Conservation (phyloP, 2,329 filamentous ascomycete species). For the Whalleya microplaca region DNA sequence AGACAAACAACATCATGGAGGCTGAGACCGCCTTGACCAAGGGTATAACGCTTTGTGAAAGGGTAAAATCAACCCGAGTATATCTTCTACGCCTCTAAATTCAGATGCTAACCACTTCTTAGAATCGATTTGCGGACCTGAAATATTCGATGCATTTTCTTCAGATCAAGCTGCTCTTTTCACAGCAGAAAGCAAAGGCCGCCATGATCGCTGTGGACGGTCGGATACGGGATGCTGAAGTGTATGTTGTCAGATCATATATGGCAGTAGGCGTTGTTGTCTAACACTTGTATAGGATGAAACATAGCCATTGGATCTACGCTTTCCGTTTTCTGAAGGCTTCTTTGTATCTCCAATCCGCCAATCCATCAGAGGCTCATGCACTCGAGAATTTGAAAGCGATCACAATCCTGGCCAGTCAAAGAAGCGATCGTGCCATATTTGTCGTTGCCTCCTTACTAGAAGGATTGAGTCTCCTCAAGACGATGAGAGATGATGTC, state of each 20-base stretch:
- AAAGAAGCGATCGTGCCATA: conserved; percentile 65
- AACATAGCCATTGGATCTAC: conserved; percentile 75
- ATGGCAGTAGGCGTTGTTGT: conserved; percentile 1
- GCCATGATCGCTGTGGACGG: conserved; percentile 73
- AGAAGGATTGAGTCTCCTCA: conserved; percentile 71
- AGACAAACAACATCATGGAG: conserved; percentile 76
- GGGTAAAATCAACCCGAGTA: conserved; percentile 45
- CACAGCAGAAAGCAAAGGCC: conserved; percentile 71
- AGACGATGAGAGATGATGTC: conserved; percentile 64
- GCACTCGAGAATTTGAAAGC: conserved; percentile 71
- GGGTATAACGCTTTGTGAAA: conserved; percentile 70
- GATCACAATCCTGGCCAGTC: conserved; percentile 62
- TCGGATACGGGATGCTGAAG: conserved; percentile 69
- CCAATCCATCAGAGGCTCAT: conserved; percentile 62
- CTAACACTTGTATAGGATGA: conserved; percentile 46
- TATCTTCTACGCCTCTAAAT: not conserved
- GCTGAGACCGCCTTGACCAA: conserved; percentile 74
- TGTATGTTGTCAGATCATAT: conserved; percentile 47
- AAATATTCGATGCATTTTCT: conserved; percentile 81
- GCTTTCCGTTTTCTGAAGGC: conserved; percentile 76
- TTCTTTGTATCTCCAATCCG: conserved; percentile 66
- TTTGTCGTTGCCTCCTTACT: conserved; percentile 68
- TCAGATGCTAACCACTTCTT: conserved; percentile 32
- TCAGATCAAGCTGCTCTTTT: conserved; percentile 66
- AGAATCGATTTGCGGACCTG: conserved; percentile 65